A percentile compares a stretch with the other conserved stretches of the same genome.
Evolutionary conservation across 768 basidiomycete species (phyloP).

Genomic region (Termitomyces sp.): DNA sequence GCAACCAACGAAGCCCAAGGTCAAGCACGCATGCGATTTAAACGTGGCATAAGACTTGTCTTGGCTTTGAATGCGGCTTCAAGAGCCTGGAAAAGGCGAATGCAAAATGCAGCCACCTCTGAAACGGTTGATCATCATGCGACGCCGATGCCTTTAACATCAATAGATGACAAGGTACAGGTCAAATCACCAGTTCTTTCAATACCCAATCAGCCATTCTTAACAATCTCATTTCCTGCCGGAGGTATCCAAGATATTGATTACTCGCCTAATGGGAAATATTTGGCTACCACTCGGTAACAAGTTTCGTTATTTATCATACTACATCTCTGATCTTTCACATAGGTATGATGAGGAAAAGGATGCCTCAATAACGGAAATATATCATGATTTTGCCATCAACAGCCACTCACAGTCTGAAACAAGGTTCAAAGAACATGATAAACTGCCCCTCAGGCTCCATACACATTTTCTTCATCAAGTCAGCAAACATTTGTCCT

Average conservation of each 20-base stretch:
- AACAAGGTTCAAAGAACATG: neutral
- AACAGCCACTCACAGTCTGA: neutral
- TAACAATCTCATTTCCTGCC: neutral
- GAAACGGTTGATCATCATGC: neutral
- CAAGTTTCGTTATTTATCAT: neutral
- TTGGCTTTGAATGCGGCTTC: neutral
- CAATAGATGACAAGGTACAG: neutral
- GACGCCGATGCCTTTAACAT: neutral
- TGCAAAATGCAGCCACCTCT: neutral
- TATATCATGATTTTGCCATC: neutral
- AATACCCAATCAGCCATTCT: neutral
- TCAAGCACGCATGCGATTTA: neutral
- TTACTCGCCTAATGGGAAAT: conserved; percentile 9
- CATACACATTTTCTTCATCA: neutral
- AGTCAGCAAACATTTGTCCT: conserved; percentile 7
- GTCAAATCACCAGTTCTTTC: neutral
- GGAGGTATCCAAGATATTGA: conserved; percentile 11
- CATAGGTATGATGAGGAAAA: conserved; percentile 4
- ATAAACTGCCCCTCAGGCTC: neutral
- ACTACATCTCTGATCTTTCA: neutral
- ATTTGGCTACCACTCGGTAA: conserved; percentile 9
- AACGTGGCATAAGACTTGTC: neutral
- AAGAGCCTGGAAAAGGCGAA: neutral
- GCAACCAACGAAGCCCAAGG: no score
- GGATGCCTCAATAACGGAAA: neutral